Conservation (phyloP, 2,329 filamentous ascomycete genomes). For the Emmonsiellopsis sp. region DNA sequence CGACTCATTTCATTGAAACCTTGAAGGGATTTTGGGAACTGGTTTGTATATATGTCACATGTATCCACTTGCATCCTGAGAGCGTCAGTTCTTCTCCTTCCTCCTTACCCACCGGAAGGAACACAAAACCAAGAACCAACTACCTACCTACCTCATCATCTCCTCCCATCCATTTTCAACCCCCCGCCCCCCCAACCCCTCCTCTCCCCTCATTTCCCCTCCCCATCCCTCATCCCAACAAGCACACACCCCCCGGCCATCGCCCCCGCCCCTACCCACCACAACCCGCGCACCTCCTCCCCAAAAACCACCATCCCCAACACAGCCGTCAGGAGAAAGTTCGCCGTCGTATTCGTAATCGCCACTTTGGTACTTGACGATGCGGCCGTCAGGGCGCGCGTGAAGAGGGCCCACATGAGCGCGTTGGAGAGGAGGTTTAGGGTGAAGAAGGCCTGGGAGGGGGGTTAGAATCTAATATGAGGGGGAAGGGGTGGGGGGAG, state of each 20-base stretch:
- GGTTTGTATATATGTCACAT: too few species aligned
- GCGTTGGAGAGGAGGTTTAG: constrained; percentile 54
- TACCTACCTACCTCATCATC: too few species aligned
- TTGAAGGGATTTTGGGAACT: too few species aligned
- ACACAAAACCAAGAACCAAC: too few species aligned
- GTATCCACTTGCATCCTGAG: too few species aligned
- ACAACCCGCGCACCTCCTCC: constrained; percentile 46
- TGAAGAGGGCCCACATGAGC: constrained; percentile 58
- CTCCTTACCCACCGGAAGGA: too few species aligned
- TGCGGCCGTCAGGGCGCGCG: constrained; percentile 49
- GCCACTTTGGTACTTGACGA: constrained; percentile 53
- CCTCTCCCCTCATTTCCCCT: constrained; percentile 10
- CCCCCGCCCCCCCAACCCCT: constrained; percentile 5
- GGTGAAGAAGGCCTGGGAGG: constrained; percentile 45
- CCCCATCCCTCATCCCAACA: constrained; percentile 50
- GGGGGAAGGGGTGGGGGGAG: not conserved
- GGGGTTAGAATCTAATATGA: not conserved
- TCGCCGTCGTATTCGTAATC: constrained; percentile 55
- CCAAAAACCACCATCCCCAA: constrained; percentile 49
- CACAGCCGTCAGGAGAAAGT: constrained; percentile 53
- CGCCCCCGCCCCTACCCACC: constrained; percentile 53
- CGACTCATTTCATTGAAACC: too few species aligned
- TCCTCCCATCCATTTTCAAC: not conserved
- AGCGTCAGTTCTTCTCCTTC: too few species aligned
- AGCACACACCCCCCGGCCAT: constrained; percentile 54